phyloP scores from a whole-genome alignment of 768 basidiomycete genomes.

The Pulveroboletus sp. region DNA sequence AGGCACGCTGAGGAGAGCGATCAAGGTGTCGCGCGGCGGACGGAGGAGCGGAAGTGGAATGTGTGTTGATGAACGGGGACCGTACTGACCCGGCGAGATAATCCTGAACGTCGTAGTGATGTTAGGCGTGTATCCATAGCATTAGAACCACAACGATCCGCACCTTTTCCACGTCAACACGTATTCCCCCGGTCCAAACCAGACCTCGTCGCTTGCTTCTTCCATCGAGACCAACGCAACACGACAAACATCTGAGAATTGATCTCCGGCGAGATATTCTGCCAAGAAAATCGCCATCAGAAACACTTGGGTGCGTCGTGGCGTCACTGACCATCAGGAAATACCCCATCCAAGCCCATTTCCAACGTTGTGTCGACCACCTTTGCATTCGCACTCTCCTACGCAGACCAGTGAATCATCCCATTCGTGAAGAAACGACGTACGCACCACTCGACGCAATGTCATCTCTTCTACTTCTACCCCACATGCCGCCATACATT shows the following conservation, averaged over 20 bases:
- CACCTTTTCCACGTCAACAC: slow-evolving; percentile 67
- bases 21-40: slow-evolving; percentile 59
- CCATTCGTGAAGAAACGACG: background rate
- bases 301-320: background rate
- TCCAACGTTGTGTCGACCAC: slow-evolving; percentile 56
- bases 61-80: slow-evolving; percentile 45
- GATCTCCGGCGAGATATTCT: slow-evolving; percentile 69
- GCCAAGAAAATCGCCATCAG: slow-evolving; percentile 1
- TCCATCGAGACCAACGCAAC: slow-evolving; percentile 46
- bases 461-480: slow-evolving; percentile 50
- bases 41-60: slow-evolving; percentile 61
- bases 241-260: slow-evolving; percentile 55
- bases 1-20: slow-evolving; percentile 65
- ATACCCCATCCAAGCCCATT: slow-evolving; percentile 37
- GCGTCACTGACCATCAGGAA: slow-evolving; percentile 43
- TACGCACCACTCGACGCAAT: slow-evolving; percentile 47
- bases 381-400: slow-evolving; percentile 46
- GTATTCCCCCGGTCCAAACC: slow-evolving; percentile 57
- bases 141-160: background rate
- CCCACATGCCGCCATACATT: slow-evolving; percentile 54
- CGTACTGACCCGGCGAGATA: slow-evolving; percentile 40
- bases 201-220: slow-evolving; percentile 23
- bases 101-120: slow-evolving; percentile 37
- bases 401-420: background rate
- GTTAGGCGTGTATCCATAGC: background rate